Evolutionary conservation across 129 eudicot genomes (phyloP).

Genomic region (Flaveria ramosissima): DNA sequence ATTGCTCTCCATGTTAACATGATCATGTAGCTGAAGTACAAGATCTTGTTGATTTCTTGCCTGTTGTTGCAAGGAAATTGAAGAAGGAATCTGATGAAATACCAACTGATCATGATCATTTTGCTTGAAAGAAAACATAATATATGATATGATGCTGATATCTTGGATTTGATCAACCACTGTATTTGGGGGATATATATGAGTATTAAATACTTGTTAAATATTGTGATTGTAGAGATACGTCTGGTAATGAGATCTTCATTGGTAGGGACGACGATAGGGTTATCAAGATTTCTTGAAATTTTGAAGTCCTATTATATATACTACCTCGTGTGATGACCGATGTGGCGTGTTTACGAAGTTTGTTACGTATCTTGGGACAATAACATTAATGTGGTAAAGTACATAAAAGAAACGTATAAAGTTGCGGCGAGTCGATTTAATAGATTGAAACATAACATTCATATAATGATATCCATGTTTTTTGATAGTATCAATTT

Average conservation of each 20-base stretch:
- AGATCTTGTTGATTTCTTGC: slow-evolving; percentile 41
- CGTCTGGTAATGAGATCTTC: slow-evolving; percentile 30
- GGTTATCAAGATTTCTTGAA: slow-evolving; percentile 33
- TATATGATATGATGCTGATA: background rate
- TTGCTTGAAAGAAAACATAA: slow-evolving; percentile 53
- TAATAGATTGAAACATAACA: too few relatives aligned
- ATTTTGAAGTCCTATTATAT: background rate
- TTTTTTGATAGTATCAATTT: too few relatives aligned
- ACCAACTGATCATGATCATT: slow-evolving; percentile 37
- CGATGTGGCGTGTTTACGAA: too few relatives aligned
- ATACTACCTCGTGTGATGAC: too few relatives aligned
- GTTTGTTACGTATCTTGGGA: too few relatives aligned
- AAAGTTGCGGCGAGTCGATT: too few relatives aligned
- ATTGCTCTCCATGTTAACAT: slow-evolving; percentile 30
- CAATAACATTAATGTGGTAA: too few relatives aligned
- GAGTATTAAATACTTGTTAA: slow-evolving; percentile 12
- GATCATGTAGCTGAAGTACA: slow-evolving; percentile 22
- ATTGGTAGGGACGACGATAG: slow-evolving; percentile 20
- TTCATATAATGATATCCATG: too few relatives aligned
- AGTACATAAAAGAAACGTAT: too few relatives aligned
- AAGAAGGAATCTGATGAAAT: slow-evolving; percentile 37
- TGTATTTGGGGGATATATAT: slow-evolving; percentile 7
- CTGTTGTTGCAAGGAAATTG: slow-evolving; percentile 33
- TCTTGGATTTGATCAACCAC: slow-evolving; percentile 32
- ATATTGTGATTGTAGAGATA: slow-evolving; percentile 22